phyloP scores from a whole-genome alignment of 345 rosid genomes.

The Fremontodendron californicum region DNA sequence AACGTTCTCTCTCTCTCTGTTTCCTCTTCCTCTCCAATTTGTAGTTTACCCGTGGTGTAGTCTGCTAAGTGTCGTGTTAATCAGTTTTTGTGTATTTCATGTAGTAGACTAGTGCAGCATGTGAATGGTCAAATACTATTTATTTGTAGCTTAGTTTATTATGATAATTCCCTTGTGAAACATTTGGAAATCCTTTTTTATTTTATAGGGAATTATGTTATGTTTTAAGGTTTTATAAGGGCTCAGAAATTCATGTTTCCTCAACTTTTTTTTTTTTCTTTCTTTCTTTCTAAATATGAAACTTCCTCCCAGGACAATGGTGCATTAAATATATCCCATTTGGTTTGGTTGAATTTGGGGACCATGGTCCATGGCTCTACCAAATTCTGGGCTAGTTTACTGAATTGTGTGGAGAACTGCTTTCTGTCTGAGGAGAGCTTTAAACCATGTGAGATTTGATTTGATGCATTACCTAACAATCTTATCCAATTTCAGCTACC shows the following conservation, averaged over 20 bases:
- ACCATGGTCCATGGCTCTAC: neutral
- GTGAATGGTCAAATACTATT: neutral
- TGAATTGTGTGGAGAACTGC: too few relatives aligned
- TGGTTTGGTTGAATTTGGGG: neutral
- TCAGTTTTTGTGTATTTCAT: neutral
- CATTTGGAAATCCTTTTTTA: neutral
- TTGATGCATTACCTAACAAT: neutral
- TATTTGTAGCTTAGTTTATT: neutral
- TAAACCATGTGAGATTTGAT: neutral
- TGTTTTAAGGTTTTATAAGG: neutral
- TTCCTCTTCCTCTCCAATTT: neutral
- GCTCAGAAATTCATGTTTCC: neutral
- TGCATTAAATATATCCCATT: neutral
- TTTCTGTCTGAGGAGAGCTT: too few relatives aligned
- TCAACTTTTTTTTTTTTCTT: too few relatives aligned
- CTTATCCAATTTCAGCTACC: too few relatives aligned
- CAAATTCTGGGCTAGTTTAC: neutral
- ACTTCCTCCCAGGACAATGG: neutral
- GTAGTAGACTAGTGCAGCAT: constrained; percentile 2
- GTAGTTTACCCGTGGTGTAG: neutral
- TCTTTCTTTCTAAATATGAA: too few relatives aligned
- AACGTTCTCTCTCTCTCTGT: neutral
- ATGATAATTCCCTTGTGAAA: neutral
- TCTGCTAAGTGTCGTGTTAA: neutral
- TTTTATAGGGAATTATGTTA: neutral